phyloP scores from a whole-genome alignment of 768 basidiomycete species.

The Collybia sordida region DNA sequence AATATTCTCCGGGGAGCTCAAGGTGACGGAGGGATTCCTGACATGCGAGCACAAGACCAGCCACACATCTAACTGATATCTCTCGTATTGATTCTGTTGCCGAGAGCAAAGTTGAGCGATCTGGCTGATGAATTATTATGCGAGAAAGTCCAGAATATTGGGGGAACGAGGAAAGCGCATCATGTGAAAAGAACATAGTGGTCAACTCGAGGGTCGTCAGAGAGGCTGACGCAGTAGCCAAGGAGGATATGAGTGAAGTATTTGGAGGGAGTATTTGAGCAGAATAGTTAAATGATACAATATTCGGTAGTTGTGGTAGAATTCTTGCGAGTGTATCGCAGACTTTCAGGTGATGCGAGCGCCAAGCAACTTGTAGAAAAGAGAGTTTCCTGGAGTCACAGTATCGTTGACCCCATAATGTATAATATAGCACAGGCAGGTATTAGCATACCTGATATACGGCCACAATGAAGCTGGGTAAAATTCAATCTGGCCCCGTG shows the following conservation, averaged over 20 bases:
- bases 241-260: slow-evolving; percentile 4
- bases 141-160: slow-evolving; percentile 9
- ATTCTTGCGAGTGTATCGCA: slow-evolving; percentile 1
- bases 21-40: slow-evolving; percentile 7
- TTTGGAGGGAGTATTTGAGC: slow-evolving; percentile 9
- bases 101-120: slow-evolving; percentile 6
- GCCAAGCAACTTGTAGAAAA: slow-evolving; percentile 11
- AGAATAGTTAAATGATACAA: slow-evolving; percentile 9
- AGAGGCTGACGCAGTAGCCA: slow-evolving; percentile 7
- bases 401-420: not conserved
- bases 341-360: slow-evolving; percentile 9
- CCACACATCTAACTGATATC: slow-evolving; percentile 7
- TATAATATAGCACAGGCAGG: not conserved
- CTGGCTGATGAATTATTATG: slow-evolving; percentile 9
- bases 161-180: slow-evolving; percentile 6
- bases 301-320: slow-evolving; percentile 8
- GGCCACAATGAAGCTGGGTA: slow-evolving; percentile 11
- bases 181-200: slow-evolving; percentile 10
- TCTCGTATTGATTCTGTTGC: slow-evolving; percentile 9
- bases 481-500: slow-evolving; percentile 5
- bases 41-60: slow-evolving; percentile 11
- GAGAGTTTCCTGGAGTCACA: slow-evolving; percentile 7
- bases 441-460: slow-evolving; percentile 10
- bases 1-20: slow-evolving; percentile 14
- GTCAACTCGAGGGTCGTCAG: slow-evolving; percentile 10